Base-by-base conservation (phyloP, 148 eudicot genomes). In the Vaccinium darrowii region DNA sequence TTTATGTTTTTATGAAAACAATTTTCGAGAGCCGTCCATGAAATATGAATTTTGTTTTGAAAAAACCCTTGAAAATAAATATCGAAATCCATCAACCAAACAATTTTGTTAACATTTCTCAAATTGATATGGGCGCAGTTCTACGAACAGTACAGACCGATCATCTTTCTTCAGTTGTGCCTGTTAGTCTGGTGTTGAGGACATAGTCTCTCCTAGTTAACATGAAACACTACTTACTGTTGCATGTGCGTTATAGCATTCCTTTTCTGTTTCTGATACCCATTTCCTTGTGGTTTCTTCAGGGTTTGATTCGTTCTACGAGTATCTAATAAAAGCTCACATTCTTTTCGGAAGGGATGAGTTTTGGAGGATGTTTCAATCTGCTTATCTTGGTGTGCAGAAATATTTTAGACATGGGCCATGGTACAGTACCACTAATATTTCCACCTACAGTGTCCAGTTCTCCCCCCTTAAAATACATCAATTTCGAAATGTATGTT, bases 231-330 rank as follows among this genome's bases (percentile, higher is more conserved):
- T 49, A 21, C 52, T 80, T 19, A 39, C 9, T 80, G 9, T 80
- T 79, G 47, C 18, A 57, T 21, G 19, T 19, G 12, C 43, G 8
- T 60, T 63, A 15, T 65, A 27, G 65, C 65, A 52, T 51, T 69
- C 25, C 60, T 81, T 71, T 57, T 8, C 82, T 69, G 62, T 52
- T 82, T 75, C 63, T 85, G 39, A 83, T 67, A 10, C 78, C 49
- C 19, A 73, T 47, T 51, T 60, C 53, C 2, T 51, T 85, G 63
- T 50, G 72, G 12, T 83, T 72, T 21, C 58, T 86, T 76, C 84
- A 96, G 99, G 99, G 71, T 98, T 96, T 86, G 99, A 96, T 91
- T 96, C 99, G 63, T 96, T 96, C 81, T 96, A 94, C 60, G 99
- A 96, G 86, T 96, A 96, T 88, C 89, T 96, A 78, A 82, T 94